phyloP scores from a whole-genome alignment of 2,329 filamentous ascomycete species.

The Microcyclospora tardicrescens region DNA sequence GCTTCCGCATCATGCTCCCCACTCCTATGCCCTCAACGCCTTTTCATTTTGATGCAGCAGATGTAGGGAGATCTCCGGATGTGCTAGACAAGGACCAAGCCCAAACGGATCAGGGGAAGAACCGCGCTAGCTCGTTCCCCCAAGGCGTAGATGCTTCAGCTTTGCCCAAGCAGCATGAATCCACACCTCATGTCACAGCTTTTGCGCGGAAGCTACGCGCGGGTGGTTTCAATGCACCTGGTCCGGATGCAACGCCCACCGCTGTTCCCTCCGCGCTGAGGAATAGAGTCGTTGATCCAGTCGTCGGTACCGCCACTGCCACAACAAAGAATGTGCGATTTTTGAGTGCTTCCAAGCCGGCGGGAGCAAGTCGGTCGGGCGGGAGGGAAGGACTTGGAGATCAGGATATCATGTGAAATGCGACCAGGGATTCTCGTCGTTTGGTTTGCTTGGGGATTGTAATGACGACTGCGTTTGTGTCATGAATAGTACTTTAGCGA shows the following conservation, averaged over 20 bases:
- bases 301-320: not conserved
- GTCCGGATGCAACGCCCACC: slow-evolving; percentile 2
- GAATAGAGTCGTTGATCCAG: slow-evolving; percentile 2
- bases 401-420: too few relatives aligned
- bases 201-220: slow-evolving; percentile 26
- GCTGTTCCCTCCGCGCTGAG: slow-evolving; percentile 4
- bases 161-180: slow-evolving; percentile 2
- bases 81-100: not conserved
- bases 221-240: slow-evolving; percentile 15
- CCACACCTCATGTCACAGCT: slow-evolving; percentile 26
- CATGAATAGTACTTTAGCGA: too few relatives aligned
- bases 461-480: too few relatives aligned
- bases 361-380: too few relatives aligned
- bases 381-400: too few relatives aligned
- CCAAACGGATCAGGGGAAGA: not conserved
- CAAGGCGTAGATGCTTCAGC: not conserved
- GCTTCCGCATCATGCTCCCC: slow-evolving; percentile 17
- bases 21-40: slow-evolving; percentile 19
- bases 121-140: not conserved
- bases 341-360: not conserved
- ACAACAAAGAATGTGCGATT: slow-evolving; percentile 12
- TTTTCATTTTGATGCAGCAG: slow-evolving; percentile 16
- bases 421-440: too few relatives aligned
- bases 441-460: too few relatives aligned
- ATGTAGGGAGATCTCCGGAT: slow-evolving; percentile 2